Conservation (phyloP, 2,329 filamentous ascomycete species). For the Aspergillus alliaceus region DNA sequence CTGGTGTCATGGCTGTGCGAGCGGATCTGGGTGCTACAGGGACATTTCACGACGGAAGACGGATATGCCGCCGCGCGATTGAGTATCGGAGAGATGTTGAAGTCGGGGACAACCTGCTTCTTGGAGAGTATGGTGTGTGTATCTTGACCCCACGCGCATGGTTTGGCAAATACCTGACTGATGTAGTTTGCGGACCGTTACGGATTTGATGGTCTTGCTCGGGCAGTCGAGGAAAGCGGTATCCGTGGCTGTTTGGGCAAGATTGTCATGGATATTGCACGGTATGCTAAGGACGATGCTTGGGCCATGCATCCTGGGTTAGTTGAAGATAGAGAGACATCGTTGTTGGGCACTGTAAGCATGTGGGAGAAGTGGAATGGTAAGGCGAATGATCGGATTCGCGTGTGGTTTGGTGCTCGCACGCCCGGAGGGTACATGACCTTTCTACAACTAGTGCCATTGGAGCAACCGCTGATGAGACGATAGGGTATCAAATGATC, state of each 20-base stretch:
- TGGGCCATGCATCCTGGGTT: neutral
- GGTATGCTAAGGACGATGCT: conserved; percentile 34
- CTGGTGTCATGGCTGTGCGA: conserved; percentile 55
- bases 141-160: too few species aligned
- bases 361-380: conserved; percentile 38
- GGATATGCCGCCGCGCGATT: conserved; percentile 51
- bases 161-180: neutral
- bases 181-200: conserved; percentile 47
- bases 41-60: conserved; percentile 47
- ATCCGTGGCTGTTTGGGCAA: conserved; percentile 48
- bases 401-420: conserved; percentile 51
- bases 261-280: conserved; percentile 47
- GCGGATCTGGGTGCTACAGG: conserved; percentile 51
- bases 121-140: conserved; percentile 51
- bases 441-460: neutral
- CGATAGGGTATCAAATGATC: neutral
- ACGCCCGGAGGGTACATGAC: conserved; percentile 43
- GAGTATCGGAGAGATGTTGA: conserved; percentile 54
- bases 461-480: neutral
- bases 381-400: conserved; percentile 41
- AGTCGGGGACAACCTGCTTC: conserved; percentile 53
- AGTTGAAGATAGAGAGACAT: conserved; percentile 42
- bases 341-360: conserved; percentile 34
- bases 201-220: conserved; percentile 47
- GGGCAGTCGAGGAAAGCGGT: conserved; percentile 46